A percentile compares a stretch with the other conserved stretches of the same genome.
These are phyloP conservation scores for Fusarium abutilonis DNA, from an alignment of 2,329 filamentous ascomycete genomes.

Conservation along the genomic window DNA sequence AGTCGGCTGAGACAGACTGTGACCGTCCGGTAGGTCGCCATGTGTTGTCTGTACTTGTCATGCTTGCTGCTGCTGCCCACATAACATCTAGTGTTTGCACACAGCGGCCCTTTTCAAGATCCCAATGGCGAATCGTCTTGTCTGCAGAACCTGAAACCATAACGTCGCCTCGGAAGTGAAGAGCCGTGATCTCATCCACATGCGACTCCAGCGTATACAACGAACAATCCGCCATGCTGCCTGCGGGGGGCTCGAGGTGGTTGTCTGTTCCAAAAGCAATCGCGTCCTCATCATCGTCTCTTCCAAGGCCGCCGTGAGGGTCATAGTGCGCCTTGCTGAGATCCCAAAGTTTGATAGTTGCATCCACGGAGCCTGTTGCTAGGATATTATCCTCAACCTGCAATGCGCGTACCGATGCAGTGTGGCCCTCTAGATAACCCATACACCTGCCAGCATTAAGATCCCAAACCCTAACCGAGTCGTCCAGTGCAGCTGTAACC, in stretches of 20 bases:
- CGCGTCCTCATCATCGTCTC: slow-evolving; percentile 71
- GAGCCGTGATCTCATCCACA: slow-evolving; percentile 91
- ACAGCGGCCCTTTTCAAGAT: slow-evolving; percentile 95
- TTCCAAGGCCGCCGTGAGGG: slow-evolving; percentile 71
- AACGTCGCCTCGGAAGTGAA: slow-evolving; percentile 89
- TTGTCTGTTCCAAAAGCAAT: slow-evolving; percentile 79
- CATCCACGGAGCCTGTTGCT: slow-evolving; percentile 93
- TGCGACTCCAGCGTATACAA: slow-evolving; percentile 91
- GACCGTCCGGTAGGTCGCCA: slow-evolving; percentile 80
- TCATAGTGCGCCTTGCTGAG: slow-evolving; percentile 87
- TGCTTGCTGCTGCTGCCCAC: slow-evolving; percentile 87
- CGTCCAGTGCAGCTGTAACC: slow-evolving; percentile 91
- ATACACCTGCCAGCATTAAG: slow-evolving; percentile 92
- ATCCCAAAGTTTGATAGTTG: slow-evolving; percentile 95
- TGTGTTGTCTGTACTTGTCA: slow-evolving; percentile 66
- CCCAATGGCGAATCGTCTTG: slow-evolving; percentile 98
- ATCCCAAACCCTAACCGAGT: slow-evolving; percentile 96
- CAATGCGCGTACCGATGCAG: slow-evolving; percentile 89
- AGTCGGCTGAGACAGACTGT: slow-evolving; percentile 76
- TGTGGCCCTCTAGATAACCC: slow-evolving; percentile 90
- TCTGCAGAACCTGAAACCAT: slow-evolving; percentile 96
- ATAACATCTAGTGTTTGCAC: slow-evolving; percentile 97
- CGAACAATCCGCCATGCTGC: slow-evolving; percentile 88
- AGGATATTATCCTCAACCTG: slow-evolving; percentile 97
- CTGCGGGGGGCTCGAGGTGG: slow-evolving; percentile 74